A percentile compares a stretch with the other conserved stretches of the same genome.
phyloP scores from a whole-genome alignment of 1,284 basidiomycete genomes.

The Ustilago loliicola region DNA sequence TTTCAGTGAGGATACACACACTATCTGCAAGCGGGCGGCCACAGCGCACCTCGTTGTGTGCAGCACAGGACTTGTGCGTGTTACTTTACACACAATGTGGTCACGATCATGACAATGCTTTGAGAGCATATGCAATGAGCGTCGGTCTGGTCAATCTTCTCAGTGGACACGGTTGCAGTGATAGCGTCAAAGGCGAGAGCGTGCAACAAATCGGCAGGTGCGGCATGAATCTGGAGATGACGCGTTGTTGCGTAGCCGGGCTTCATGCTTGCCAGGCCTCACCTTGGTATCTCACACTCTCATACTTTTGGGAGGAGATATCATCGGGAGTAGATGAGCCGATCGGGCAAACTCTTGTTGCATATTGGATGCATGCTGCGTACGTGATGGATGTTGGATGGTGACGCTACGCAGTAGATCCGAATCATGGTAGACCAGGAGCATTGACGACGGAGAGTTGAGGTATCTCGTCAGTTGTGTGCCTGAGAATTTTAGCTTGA shows the following conservation, averaged over 20 bases:
- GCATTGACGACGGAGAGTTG: not conserved
- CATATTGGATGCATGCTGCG: not conserved
- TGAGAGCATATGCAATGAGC: not conserved
- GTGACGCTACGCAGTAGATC: not conserved
- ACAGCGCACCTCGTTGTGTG: not conserved
- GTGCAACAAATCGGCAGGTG: not conserved
- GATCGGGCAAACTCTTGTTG: constrained; percentile 1
- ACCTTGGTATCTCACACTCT: not conserved
- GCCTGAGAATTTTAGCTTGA: constrained; percentile 1
- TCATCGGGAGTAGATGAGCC: not conserved
- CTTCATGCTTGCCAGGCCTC: not conserved
- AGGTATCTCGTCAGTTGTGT: constrained; percentile 11
- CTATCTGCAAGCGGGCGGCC: not conserved
- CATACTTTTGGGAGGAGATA: not conserved
- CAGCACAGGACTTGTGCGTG: not conserved
- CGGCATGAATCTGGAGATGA: constrained; percentile 2
- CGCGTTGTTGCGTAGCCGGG: not conserved
- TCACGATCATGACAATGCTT: not conserved
- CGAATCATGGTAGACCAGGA: not conserved
- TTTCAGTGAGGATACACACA: not conserved
- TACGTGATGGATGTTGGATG: constrained; percentile 24
- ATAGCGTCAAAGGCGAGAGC: not conserved
- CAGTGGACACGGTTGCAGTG: not conserved
- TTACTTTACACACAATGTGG: not conserved
- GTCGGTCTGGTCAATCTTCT: not conserved